Evolutionary conservation across 2,329 filamentous ascomycete genomes (phyloP).

Genomic region (Colletotrichum sp.): DNA sequence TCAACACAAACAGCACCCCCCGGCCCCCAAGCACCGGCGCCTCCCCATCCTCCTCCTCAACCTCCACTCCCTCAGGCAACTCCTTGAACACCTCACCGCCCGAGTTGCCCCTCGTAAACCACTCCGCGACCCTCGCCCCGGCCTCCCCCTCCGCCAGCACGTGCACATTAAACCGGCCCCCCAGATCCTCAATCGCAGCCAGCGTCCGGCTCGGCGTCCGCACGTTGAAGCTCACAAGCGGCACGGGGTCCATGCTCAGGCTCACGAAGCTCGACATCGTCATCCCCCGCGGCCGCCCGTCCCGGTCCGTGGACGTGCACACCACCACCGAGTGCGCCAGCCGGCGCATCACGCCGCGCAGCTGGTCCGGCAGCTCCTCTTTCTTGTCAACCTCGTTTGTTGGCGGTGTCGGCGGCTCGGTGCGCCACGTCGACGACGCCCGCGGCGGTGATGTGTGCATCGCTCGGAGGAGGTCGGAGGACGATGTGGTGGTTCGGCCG

Average conservation of each 20-base stretch:
- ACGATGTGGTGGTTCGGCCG: not conserved
- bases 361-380: slow-evolving; percentile 39
- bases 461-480: not conserved
- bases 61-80: slow-evolving; percentile 25
- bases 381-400: slow-evolving; percentile 35
- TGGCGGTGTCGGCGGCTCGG: slow-evolving; percentile 33
- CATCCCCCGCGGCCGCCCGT: slow-evolving; percentile 49
- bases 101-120: slow-evolving; percentile 55
- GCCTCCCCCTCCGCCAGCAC: slow-evolving; percentile 50
- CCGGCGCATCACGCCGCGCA: slow-evolving; percentile 58
- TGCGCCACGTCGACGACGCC: slow-evolving; percentile 28
- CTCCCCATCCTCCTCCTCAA: slow-evolving; percentile 19
- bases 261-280: slow-evolving; percentile 66
- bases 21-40: slow-evolving; percentile 51
- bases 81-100: slow-evolving; percentile 40
- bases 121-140: slow-evolving; percentile 55
- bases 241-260: slow-evolving; percentile 53
- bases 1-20: slow-evolving; percentile 57
- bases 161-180: slow-evolving; percentile 59
- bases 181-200: slow-evolving; percentile 47
- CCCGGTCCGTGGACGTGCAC: slow-evolving; percentile 50
- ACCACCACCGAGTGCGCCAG: slow-evolving; percentile 61
- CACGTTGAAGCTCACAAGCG: slow-evolving; percentile 62
- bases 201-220: slow-evolving; percentile 59
- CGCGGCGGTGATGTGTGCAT: not conserved